These are phyloP conservation scores for Cystoderma amianthinum DNA, from an alignment of 768 basidiomycete species.

Conservation along the genomic window DNA sequence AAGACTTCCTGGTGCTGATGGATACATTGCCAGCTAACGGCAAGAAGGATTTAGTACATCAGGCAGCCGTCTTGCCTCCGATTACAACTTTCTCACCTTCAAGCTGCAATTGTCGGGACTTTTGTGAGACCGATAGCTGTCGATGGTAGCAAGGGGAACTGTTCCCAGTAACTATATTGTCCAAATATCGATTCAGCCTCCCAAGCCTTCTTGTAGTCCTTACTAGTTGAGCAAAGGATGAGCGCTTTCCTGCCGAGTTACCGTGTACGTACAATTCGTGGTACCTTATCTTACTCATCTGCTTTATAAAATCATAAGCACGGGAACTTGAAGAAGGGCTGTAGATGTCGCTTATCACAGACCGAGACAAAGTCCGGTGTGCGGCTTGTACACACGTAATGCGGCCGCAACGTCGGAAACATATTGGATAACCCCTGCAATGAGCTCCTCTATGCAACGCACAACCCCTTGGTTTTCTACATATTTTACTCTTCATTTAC, in stretches of 20 bases:
- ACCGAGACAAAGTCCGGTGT: neutral
- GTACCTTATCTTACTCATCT: conserved; percentile 2
- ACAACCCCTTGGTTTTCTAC: neutral
- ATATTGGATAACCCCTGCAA: neutral
- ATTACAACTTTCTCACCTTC: conserved; percentile 16
- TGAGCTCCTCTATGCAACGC: neutral
- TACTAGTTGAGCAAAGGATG: neutral
- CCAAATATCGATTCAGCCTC: conserved; percentile 11
- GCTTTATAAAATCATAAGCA: neutral
- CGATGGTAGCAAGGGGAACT: conserved; percentile 14
- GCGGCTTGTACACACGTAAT: neutral
- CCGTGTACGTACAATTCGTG: neutral
- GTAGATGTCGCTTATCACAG: neutral
- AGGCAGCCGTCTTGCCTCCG: conserved; percentile 11
- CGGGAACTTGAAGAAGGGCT: neutral
- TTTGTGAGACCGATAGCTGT: conserved; percentile 18
- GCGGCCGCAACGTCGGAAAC: neutral
- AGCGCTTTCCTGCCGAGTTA: conserved; percentile 3
- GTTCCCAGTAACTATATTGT: conserved; percentile 7
- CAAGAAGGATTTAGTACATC: conserved; percentile 14
- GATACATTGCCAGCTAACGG: conserved; percentile 17
- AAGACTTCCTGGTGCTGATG: conserved; percentile 23
- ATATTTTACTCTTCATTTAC: too few species aligned
- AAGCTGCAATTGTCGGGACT: conserved; percentile 17
- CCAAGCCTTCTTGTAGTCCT: conserved; percentile 5